phyloP scores from a whole-genome alignment of 768 basidiomycete species.

The Asterophora lycoperdoides region DNA sequence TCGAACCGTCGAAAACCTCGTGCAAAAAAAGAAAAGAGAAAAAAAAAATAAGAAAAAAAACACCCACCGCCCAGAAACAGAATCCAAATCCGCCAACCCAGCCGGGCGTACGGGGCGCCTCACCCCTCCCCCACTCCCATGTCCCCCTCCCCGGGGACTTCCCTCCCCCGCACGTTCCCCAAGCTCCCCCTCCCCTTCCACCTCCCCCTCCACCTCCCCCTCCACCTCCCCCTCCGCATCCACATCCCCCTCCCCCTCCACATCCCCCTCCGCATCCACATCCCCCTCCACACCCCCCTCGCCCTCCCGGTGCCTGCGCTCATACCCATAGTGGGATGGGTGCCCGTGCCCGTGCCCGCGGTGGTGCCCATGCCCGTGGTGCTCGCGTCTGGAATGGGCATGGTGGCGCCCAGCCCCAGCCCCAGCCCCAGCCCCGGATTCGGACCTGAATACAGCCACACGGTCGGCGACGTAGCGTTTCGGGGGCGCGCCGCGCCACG shows the following conservation, averaged over 20 bases:
- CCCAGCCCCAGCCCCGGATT: too few relatives aligned
- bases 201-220: conserved; percentile 14
- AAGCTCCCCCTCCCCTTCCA: background rate
- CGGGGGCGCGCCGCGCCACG: too few relatives aligned
- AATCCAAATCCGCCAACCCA: conserved; percentile 43
- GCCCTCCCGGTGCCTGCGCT: too few relatives aligned
- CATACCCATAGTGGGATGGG: too few relatives aligned
- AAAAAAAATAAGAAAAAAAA: background rate
- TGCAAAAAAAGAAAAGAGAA: too few relatives aligned
- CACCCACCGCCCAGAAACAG: background rate
- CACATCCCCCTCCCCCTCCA: conserved; percentile 10
- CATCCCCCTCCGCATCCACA: background rate
- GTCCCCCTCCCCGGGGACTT: conserved; percentile 22
- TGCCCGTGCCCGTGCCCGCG: too few relatives aligned
- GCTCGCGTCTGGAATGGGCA: too few relatives aligned
- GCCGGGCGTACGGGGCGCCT: conserved; percentile 24
- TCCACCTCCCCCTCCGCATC: conserved; percentile 31
- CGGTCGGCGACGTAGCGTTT: too few relatives aligned
- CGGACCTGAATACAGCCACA: too few relatives aligned
- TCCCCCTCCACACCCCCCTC: background rate
- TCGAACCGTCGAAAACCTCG: too few relatives aligned
- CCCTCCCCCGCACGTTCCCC: conserved; percentile 25
- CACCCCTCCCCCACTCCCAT: conserved; percentile 28
- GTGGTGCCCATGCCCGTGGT: too few relatives aligned
- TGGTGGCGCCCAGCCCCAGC: too few relatives aligned